Base-by-base conservation (phyloP, 2,329 filamentous ascomycete genomes). In the Samsoniella hepiali region DNA sequence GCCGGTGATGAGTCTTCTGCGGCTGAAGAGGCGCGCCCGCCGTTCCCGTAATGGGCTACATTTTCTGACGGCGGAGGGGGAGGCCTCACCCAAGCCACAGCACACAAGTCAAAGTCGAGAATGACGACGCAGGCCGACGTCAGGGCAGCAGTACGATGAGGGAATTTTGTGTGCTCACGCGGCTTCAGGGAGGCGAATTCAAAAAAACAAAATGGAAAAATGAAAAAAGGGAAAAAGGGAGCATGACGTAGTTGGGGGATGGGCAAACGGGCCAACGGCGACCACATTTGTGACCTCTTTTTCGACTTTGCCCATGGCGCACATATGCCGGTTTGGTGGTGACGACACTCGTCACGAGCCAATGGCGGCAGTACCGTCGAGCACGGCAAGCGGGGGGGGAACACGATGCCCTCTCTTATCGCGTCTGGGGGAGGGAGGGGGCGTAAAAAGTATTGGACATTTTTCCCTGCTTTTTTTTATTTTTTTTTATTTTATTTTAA, bases 271-370 rank as follows among this genome's bases (percentile, higher is more conserved):
- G 9, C 56, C 8, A 44, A 15, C 11, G n/a, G 36, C 58, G 49
- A 22, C 50, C 58, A 61, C 58, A 61, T 54, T 61, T 61, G 58
- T 61, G 58, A 53, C 47, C 38, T 22, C 22, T 13, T 27, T 54
- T 17, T 44, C 29, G 36, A 31, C n/a, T 38, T 5, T 13, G 22
- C 22, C 22, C 22, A 22, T 22, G 22, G 22, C 22, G 22, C 22
- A 22, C 22, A 22, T 22, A 22, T 22, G 22, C 22, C 22, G 22
- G 22, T 22, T 22, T 22, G 22, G 22, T 22, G 22, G 22, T 22
- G 22, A 22, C 22, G 22, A 22, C 22, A 22, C 22, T 22, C 22
- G 22, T 22, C 22, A 15, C 29, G n/a, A 34, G 15, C 13, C n/a
- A 17, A 17, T 34, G 38, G 34, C 22, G 22, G 13, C 38, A 40